phyloP scores from a whole-genome alignment of 2,329 filamentous ascomycete genomes.

The Basipetospora chlamydospora region DNA sequence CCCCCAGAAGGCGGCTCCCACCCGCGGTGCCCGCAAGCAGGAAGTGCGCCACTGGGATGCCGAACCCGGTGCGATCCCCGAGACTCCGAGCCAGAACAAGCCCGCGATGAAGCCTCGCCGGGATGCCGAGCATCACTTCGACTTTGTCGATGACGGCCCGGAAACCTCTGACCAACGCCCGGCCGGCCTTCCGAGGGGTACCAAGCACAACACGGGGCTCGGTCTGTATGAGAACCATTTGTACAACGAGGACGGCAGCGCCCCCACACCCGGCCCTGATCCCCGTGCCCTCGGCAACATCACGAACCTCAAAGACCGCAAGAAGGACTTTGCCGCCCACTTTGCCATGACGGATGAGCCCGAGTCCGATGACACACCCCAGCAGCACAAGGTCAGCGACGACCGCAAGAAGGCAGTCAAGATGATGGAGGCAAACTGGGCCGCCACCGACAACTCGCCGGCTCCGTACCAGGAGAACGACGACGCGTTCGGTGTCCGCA shows the following conservation, averaged over 20 bases:
- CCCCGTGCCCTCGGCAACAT: constrained; percentile 44
- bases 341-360: constrained; percentile 62
- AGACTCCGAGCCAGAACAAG: constrained; percentile 42
- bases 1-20: constrained; percentile 54
- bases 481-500: neutral
- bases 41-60: constrained; percentile 70
- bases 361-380: constrained; percentile 27
- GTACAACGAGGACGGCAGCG: constrained; percentile 41
- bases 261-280: constrained; percentile 20
- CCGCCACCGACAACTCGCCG: constrained; percentile 39
- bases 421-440: constrained; percentile 56
- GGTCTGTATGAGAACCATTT: constrained; percentile 65
- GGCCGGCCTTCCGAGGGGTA: constrained; percentile 32
- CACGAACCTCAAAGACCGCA: constrained; percentile 58
- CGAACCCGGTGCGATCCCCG: constrained; percentile 35
- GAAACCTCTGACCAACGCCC: constrained; percentile 34
- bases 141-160: constrained; percentile 62
- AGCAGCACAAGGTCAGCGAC: constrained; percentile 32
- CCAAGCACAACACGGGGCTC: constrained; percentile 51
- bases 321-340: constrained; percentile 64
- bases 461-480: constrained; percentile 36
- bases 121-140: constrained; percentile 71
- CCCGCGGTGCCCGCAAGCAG: constrained; percentile 46
- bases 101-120: constrained; percentile 55
- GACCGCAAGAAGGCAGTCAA: constrained; percentile 56